A percentile compares a stretch with the other conserved stretches of the same genome.
These are phyloP conservation scores for Solanum pennellii DNA, from an alignment of 257 asterid species.

Conservation along the genomic window DNA sequence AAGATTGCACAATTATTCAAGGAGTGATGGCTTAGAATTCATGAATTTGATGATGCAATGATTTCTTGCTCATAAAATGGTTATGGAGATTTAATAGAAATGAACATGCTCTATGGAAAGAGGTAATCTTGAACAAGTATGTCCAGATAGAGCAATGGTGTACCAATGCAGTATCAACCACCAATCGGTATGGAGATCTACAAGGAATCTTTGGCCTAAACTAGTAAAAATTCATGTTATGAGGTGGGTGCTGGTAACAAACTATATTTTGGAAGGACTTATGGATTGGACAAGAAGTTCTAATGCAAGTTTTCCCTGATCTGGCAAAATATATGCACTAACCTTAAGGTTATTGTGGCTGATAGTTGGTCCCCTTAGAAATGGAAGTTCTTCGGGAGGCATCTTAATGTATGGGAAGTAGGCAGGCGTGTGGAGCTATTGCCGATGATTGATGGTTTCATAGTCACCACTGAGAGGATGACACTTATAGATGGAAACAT, in stretches of 20 bases:
- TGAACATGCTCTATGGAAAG: not conserved
- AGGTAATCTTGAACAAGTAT: not conserved
- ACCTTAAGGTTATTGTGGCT: not conserved
- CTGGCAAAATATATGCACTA: not conserved
- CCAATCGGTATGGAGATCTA: not conserved
- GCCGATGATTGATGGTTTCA: not conserved
- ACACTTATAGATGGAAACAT: too few species aligned
- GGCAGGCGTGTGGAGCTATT: not conserved
- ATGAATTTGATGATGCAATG: not conserved
- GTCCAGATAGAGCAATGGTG: not conserved
- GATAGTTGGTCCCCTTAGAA: not conserved
- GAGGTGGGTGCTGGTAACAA: not conserved
- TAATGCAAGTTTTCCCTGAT: not conserved
- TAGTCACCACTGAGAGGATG: not conserved
- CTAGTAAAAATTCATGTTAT: not conserved
- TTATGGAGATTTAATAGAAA: not conserved
- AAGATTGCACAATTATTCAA: not conserved
- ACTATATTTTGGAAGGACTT: not conserved
- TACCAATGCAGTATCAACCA: not conserved
- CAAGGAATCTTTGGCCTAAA: not conserved
- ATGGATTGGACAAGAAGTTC: not conserved
- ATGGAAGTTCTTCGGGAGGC: not conserved
- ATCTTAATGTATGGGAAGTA: not conserved
- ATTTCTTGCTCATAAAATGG: not conserved
- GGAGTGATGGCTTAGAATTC: not conserved